Percentiles rank a stretch among this genome's conserved stretches.
Conservation (phyloP, 1,284 basidiomycete species). For the Xerocomus minutiporus region DNA sequence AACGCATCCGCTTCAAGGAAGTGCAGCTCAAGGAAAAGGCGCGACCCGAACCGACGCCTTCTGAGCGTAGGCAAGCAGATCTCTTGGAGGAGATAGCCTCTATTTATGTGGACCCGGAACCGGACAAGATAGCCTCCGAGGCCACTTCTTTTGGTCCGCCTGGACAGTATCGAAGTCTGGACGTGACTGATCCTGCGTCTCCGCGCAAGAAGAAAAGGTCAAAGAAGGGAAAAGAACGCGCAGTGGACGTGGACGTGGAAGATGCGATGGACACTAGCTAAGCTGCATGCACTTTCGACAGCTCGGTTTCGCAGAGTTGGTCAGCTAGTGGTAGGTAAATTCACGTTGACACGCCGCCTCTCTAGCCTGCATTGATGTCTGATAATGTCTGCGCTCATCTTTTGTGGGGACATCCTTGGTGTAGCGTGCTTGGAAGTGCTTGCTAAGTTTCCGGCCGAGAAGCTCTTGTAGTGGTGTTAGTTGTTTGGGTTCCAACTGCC, state of each 20-base stretch:
- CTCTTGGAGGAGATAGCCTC: slow-evolving; percentile 19
- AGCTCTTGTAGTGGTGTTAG: no score
- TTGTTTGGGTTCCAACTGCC: no score
- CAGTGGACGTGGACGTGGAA: slow-evolving; percentile 17
- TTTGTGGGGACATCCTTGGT: no score
- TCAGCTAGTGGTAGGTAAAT: not conserved
- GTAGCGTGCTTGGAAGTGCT: no score
- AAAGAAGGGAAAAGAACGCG: slow-evolving; percentile 28
- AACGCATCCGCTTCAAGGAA: slow-evolving; percentile 55
- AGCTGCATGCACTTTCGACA: no score
- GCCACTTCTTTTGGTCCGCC: not conserved
- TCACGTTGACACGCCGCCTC: no score
- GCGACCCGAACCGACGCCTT: slow-evolving; percentile 3
- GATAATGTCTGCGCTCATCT: no score
- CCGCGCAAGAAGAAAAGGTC: slow-evolving; percentile 17
- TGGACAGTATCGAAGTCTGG: slow-evolving; percentile 3
- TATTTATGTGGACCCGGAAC: slow-evolving; percentile 20
- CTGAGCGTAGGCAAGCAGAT: slow-evolving; percentile 6
- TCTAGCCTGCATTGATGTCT: no score
- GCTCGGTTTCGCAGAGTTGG: no score
- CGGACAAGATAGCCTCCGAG: not conserved
- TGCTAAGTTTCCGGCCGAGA: no score
- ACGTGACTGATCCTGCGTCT: not conserved
- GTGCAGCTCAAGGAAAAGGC: slow-evolving; percentile 28
- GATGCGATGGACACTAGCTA: slow-evolving; percentile 20